These are phyloP conservation scores for Aurinia saxatilis DNA, from an alignment of 345 rosid genomes.

Conservation along the genomic window DNA sequence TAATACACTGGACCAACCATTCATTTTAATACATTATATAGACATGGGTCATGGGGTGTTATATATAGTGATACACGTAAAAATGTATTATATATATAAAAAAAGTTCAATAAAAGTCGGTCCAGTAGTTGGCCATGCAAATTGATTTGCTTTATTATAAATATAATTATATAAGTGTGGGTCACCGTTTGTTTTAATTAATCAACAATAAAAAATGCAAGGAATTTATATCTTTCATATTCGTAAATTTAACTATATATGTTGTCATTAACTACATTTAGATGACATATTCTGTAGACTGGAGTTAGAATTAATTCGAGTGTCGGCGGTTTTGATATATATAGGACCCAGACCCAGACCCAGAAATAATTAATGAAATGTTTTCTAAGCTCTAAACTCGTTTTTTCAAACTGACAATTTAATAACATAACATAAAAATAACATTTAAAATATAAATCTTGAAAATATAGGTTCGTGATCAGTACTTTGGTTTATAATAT, in stretches of 20 bases:
- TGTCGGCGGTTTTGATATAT: neutral
- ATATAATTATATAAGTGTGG: constrained; percentile 9
- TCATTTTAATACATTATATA: constrained; percentile 14
- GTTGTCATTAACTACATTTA: neutral
- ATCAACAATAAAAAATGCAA: neutral
- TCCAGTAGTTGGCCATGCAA: constrained; percentile 27
- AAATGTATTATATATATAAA: neutral
- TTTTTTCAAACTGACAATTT: neutral
- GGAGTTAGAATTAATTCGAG: neutral
- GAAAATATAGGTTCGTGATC: too few species aligned
- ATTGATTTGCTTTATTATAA: constrained; percentile 17
- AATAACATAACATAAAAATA: neutral
- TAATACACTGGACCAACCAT: constrained; percentile 31
- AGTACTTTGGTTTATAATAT: too few species aligned
- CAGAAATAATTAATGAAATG: neutral
- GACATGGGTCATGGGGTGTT: constrained; percentile 21
- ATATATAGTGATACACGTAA: constrained; percentile 1
- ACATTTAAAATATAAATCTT: too few species aligned
- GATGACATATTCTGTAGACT: neutral
- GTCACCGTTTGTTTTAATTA: neutral
- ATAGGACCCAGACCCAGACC: too few species aligned
- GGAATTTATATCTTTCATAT: neutral
- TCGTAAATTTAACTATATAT: neutral
- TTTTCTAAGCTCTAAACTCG: neutral
- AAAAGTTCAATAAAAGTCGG: constrained; percentile 14